Evolutionary conservation across 2,329 filamentous ascomycete species (phyloP).

Genomic region (Coniochaeta prunicola): DNA sequence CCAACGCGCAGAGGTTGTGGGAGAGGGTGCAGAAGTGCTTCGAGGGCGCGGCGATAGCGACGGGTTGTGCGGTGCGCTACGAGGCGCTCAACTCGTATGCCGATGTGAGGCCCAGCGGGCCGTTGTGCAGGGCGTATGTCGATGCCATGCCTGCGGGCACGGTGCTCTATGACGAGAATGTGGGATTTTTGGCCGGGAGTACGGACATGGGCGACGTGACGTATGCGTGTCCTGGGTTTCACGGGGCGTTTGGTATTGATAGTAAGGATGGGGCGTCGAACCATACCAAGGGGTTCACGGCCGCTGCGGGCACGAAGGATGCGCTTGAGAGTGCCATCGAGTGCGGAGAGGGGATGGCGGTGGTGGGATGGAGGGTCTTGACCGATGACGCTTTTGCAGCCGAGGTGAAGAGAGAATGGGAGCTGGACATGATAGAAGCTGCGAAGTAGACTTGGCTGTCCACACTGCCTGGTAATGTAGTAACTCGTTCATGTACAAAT

Average conservation of each 20-base stretch:
- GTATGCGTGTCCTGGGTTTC: constrained; percentile 34
- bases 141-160: constrained; percentile 20
- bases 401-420: constrained; percentile 16
- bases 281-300: constrained; percentile 33
- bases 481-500: not conserved
- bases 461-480: not conserved
- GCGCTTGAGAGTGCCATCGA: constrained; percentile 24
- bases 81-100: constrained; percentile 23
- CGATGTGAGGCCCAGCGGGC: constrained; percentile 18
- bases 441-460: constrained; percentile 12
- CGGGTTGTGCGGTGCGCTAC: constrained; percentile 20
- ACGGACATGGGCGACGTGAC: constrained; percentile 35
- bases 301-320: constrained; percentile 27
- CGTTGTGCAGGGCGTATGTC: constrained; percentile 18
- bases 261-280: constrained; percentile 27
- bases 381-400: constrained; percentile 14
- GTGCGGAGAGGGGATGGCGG: constrained; percentile 25
- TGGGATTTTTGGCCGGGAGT: constrained; percentile 22
- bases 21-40: constrained; percentile 23
- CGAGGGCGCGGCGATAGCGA: constrained; percentile 25
- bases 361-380: constrained; percentile 21
- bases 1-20: constrained; percentile 22
- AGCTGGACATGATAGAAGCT: constrained; percentile 21
- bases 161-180: constrained; percentile 19
- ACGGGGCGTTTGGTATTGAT: constrained; percentile 32